Base-by-base conservation (phyloP, 2,329 filamentous ascomycete genomes). In the Fusarium stilboides region DNA sequence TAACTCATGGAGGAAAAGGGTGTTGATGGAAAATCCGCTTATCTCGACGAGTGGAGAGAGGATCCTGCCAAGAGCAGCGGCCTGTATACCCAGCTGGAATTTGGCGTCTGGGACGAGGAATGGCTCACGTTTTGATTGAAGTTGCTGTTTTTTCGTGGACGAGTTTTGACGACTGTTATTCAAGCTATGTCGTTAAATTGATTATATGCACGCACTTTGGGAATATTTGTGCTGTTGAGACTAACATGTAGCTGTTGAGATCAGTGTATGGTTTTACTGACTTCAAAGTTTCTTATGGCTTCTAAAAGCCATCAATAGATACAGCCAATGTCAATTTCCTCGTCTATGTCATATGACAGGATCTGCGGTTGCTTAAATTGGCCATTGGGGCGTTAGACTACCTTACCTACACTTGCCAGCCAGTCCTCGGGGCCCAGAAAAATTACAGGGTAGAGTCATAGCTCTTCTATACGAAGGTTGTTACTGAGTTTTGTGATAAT, bases 91-190 rank as follows among this genome's bases (percentile, higher is more conserved):
- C 66, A 68, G 66, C 62, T 71, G 70, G 68, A 69, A 71, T 71
- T 73, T 67, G 76, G 75, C 76, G 76, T 76, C 70, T 69, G 74
- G 76, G 62, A 74, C 51, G 69, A 75, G 69, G 59, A 74, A 77
- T 63, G 66, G 70, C 62, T 75, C 69, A 62, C 64, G 69, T 70
- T 62, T 65, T 70, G 67, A 62, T 70, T 71, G 66, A 68, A 52
- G 66, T 68, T 74, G 66, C 53, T 68, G 61, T 56, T 57, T 56
- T 65, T 65, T 62, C 40, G 59, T 39, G 50, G 40, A 66, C 31
- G 47, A 55, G 58, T 63, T 59, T 71, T 33, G 52, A 56, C 47
- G 62, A 56, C 43, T 59, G 44, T 71, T 73, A 60, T 66, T 57
- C 44, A 46, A 58, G 60, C 60, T 65, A 64, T 45, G 51, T 54